Evolutionary conservation across 2,329 filamentous ascomycete genomes (phyloP).

Genomic region (Penicillium sp.): DNA sequence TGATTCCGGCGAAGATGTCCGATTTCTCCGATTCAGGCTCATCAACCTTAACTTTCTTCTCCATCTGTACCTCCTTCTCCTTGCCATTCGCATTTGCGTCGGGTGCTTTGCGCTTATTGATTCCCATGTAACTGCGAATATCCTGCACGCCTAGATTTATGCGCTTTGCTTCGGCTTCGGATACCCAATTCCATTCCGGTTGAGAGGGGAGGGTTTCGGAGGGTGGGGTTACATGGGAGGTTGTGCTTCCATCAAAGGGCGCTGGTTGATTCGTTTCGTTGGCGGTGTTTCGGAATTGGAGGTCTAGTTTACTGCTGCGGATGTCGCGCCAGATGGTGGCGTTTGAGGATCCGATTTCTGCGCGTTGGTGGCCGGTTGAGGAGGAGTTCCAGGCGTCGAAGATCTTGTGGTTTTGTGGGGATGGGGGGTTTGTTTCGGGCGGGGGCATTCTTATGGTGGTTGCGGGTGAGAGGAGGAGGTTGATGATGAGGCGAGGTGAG

Average conservation of each 20-base stretch:
- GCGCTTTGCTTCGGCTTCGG: constrained; percentile 24
- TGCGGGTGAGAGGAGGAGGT: not conserved
- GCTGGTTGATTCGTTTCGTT: too few relatives aligned
- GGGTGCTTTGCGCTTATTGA: constrained; percentile 42
- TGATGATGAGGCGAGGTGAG: too few relatives aligned
- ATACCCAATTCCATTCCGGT: constrained; percentile 50
- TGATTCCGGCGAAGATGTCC: constrained; percentile 65
- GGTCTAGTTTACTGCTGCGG: constrained; percentile 62
- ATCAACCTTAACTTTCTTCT: constrained; percentile 10
- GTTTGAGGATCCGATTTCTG: constrained; percentile 56
- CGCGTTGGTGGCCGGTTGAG: constrained; percentile 72
- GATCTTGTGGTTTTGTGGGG: constrained; percentile 25
- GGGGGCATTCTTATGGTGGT: not conserved
- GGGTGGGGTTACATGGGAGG: too few relatives aligned
- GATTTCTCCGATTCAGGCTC: not conserved
- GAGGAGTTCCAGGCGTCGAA: constrained; percentile 58
- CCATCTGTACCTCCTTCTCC: constrained; percentile 3
- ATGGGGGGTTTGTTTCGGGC: not conserved
- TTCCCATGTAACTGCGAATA: constrained; percentile 47
- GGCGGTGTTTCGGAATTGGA: constrained; percentile 59
- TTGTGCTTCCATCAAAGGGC: constrained; percentile 43
- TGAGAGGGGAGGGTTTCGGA: too few relatives aligned
- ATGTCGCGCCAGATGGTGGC: constrained; percentile 67
- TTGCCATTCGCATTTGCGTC: constrained; percentile 11
- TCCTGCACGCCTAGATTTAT: constrained; percentile 32